Evolutionary conservation across 768 basidiomycete species (phyloP).

Genomic region (Porphyrellus cyaneotinctus): DNA sequence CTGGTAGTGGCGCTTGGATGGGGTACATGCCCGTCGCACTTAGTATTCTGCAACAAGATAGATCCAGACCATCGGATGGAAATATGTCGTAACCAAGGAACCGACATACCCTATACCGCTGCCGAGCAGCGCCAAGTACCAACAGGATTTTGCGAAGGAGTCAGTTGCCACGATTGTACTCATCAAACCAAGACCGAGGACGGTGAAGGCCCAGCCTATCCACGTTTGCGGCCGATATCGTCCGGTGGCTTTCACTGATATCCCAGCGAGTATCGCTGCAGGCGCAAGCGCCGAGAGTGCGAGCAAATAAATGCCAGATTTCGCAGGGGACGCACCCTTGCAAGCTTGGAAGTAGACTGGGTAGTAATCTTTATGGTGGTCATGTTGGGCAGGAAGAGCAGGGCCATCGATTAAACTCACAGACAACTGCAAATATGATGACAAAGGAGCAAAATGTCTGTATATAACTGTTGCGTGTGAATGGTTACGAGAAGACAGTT

Average conservation of each 20-base stretch:
- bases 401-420: constrained; percentile 10
- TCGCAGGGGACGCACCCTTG: constrained; percentile 31
- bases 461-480: background rate
- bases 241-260: constrained; percentile 25
- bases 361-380: constrained; percentile 1
- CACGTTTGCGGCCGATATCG: constrained; percentile 34
- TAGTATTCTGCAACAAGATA: background rate
- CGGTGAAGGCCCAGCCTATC: constrained; percentile 31
- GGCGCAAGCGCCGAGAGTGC: constrained; percentile 26
- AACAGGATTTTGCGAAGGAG: constrained; percentile 19
- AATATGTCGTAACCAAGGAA: background rate
- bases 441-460: background rate
- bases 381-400: background rate
- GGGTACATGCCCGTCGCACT: background rate
- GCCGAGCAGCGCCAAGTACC: background rate
- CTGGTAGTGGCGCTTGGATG: background rate
- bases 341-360: constrained; percentile 45
- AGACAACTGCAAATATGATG: constrained; percentile 8
- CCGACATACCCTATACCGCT: background rate
- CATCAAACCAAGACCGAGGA: constrained; percentile 36
- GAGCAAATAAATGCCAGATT: constrained; percentile 25
- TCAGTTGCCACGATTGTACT: constrained; percentile 27
- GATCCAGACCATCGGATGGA: background rate
- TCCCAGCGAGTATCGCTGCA: constrained; percentile 30
- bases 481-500: background rate